Conservation (phyloP, 768 basidiomycete genomes). For the Suillus alpinus region DNA sequence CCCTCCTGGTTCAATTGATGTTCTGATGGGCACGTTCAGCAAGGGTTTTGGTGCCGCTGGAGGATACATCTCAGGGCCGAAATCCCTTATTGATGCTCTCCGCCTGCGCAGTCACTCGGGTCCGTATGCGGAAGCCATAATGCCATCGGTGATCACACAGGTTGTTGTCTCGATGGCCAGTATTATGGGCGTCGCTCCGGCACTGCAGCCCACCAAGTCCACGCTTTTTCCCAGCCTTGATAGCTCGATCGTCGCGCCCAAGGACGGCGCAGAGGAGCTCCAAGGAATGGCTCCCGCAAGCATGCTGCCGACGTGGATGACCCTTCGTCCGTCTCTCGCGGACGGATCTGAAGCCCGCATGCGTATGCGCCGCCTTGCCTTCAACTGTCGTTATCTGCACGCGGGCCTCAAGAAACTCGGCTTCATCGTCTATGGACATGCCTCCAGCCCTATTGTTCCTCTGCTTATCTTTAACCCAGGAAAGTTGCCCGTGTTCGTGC, state of each 20-base stretch:
- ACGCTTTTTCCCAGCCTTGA: too few species aligned
- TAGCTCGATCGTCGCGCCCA: slow-evolving; percentile 24
- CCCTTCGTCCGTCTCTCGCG: slow-evolving; percentile 64
- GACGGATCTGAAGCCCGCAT: slow-evolving; percentile 83
- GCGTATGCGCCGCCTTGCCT: slow-evolving; percentile 85
- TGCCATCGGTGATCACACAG: slow-evolving; percentile 89
- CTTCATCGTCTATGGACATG: slow-evolving; percentile 94
- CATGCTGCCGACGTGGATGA: slow-evolving; percentile 75
- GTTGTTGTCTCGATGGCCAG: slow-evolving; percentile 90
- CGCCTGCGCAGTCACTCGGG: slow-evolving; percentile 80
- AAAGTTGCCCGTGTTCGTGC: slow-evolving; percentile 89
- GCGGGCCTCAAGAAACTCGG: slow-evolving; percentile 85
- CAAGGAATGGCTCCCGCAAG: slow-evolving; percentile 69
- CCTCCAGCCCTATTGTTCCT: slow-evolving; percentile 91
- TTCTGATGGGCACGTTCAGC: slow-evolving; percentile 99
- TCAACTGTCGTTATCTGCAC: slow-evolving; percentile 93
- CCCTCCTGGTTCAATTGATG: slow-evolving; percentile 76
- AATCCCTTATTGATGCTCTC: slow-evolving; percentile 75
- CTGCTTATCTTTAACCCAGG: slow-evolving; percentile 89
- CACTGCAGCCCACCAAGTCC: too few species aligned
- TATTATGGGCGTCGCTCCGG: slow-evolving; percentile 81
- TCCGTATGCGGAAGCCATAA: slow-evolving; percentile 85
- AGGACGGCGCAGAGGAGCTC: slow-evolving; percentile 39
- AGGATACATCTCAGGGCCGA: slow-evolving; percentile 89
- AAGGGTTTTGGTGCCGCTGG: slow-evolving; percentile 93